Conservation (phyloP, 225 moss, liverwort and hornwort genomes). For the Polytrichum formosum region DNA sequence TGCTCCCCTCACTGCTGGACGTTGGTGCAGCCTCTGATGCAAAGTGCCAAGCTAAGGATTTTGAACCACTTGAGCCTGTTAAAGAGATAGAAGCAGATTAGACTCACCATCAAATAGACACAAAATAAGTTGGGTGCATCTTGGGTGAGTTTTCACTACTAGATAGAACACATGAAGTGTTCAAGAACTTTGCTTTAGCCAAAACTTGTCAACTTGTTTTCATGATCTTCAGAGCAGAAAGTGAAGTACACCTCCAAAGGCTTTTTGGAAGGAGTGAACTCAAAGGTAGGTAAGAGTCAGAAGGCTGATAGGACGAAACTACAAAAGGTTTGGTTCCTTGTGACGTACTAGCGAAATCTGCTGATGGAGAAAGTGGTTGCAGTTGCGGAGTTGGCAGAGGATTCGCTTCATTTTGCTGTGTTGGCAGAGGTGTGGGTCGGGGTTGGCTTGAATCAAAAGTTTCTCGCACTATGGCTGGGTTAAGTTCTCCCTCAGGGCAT, state of each 20-base stretch:
- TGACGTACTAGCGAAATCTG: slow-evolving; percentile 44
- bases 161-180: too few species aligned
- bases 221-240: neutral
- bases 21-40: slow-evolving; percentile 77
- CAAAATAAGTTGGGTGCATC: too few species aligned
- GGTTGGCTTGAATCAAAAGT: slow-evolving; percentile 47
- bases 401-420: slow-evolving; percentile 23
- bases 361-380: slow-evolving; percentile 19
- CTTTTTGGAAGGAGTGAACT: neutral
- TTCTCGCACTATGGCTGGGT: slow-evolving; percentile 41
- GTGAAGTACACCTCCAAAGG: neutral
- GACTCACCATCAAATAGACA: neutral
- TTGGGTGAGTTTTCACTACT: too few species aligned
- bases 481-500: slow-evolving; percentile 33
- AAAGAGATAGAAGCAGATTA: slow-evolving; percentile 2
- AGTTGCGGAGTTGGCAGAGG: slow-evolving; percentile 31
- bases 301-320: neutral
- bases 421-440: slow-evolving; percentile 25
- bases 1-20: slow-evolving; percentile 62
- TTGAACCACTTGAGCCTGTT: slow-evolving; percentile 72
- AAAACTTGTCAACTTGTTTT: neutral
- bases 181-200: too few species aligned
- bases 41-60: slow-evolving; percentile 93
- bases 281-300: neutral
- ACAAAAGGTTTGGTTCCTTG: neutral